Evolutionary conservation across 352 stramenopile genomes (phyloP).

Genomic region (Sclerospora graminicola): DNA sequence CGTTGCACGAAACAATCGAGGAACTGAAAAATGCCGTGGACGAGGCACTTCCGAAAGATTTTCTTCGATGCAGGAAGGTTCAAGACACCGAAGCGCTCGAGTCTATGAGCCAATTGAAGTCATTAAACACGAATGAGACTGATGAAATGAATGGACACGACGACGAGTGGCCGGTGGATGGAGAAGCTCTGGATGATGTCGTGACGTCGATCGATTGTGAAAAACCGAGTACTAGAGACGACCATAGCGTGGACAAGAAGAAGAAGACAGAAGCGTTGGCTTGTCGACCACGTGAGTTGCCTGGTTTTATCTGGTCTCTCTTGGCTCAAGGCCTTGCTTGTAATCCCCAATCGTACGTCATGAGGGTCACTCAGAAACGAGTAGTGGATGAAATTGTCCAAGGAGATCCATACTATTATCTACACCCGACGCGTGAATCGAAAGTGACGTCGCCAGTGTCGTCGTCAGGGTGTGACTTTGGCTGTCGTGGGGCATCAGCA

Average conservation of each 20-base stretch:
- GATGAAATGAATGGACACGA: conserved; percentile 8
- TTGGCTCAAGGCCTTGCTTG: conserved; percentile 30
- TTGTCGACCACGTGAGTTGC: conserved; percentile 18
- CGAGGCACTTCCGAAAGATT: conserved; percentile 4
- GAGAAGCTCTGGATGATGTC: conserved; percentile 13
- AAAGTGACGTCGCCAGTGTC: conserved; percentile 7
- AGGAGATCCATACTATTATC: conserved; percentile 64
- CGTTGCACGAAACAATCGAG: conserved; percentile 13
- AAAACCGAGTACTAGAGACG: neutral
- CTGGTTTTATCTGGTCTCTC: conserved; percentile 30
- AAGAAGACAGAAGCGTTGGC: conserved; percentile 11
- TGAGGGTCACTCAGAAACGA: conserved; percentile 50
- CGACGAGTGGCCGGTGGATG: conserved; percentile 20
- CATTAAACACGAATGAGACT: neutral
- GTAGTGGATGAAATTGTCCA: conserved; percentile 55
- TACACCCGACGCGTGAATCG: conserved; percentile 22
- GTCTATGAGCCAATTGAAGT: too few species aligned
- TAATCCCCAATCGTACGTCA: conserved; percentile 49
- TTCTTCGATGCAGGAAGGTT: neutral
- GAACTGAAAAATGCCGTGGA: neutral
- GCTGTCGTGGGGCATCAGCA: conserved; percentile 33
- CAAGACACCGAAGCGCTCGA: too few species aligned
- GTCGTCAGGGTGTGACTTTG: conserved; percentile 34
- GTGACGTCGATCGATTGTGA: conserved; percentile 2
- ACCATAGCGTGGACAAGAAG: conserved; percentile 21